Evolutionary conservation across 805 yeast species (phyloP).

Genomic region (Barnettozyma siamensis): DNA sequence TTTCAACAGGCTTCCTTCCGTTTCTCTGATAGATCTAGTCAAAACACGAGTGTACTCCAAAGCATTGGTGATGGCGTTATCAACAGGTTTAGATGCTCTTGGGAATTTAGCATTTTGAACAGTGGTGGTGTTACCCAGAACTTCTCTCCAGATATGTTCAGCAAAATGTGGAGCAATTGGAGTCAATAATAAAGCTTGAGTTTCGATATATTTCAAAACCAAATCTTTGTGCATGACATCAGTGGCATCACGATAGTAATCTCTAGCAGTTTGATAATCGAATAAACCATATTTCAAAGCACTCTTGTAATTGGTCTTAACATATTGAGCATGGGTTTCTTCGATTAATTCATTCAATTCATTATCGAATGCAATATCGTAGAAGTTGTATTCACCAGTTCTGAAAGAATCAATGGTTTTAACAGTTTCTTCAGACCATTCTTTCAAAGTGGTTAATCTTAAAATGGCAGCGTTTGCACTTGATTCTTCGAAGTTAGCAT

Average conservation of each 20-base stretch:
- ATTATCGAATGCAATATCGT: conserved; percentile 86
- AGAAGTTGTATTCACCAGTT: conserved; percentile 52
- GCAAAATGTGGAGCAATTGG: conserved; percentile 97
- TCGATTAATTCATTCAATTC: conserved; percentile 84
- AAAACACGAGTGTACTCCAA: conserved; percentile 74
- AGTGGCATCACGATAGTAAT: conserved; percentile 82
- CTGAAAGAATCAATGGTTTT: conserved; percentile 48
- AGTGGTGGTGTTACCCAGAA: conserved; percentile 58
- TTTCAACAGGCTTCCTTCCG: conserved; percentile 81
- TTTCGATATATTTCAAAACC: conserved; percentile 74
- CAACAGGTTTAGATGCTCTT: conserved; percentile 59
- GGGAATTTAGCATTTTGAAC: conserved; percentile 82
- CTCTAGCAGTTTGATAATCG: conserved; percentile 93
- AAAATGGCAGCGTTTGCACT: conserved; percentile 96
- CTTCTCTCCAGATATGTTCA: conserved; percentile 82
- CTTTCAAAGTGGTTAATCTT: conserved; percentile 86
- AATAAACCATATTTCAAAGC: conserved; percentile 90
- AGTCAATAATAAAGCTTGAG: conserved; percentile 76
- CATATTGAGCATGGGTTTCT: conserved; percentile 66
- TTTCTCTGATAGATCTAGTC: conserved; percentile 83
- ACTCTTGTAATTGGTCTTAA: conserved; percentile 70
- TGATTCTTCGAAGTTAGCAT: conserved; percentile 95
- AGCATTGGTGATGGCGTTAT: conserved; percentile 56
- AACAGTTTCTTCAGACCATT: conserved; percentile 85
- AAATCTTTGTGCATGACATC: conserved; percentile 77